Base-by-base conservation (phyloP, 2,329 filamentous ascomycete genomes). In the Teratosphaeriaceae sp. region DNA sequence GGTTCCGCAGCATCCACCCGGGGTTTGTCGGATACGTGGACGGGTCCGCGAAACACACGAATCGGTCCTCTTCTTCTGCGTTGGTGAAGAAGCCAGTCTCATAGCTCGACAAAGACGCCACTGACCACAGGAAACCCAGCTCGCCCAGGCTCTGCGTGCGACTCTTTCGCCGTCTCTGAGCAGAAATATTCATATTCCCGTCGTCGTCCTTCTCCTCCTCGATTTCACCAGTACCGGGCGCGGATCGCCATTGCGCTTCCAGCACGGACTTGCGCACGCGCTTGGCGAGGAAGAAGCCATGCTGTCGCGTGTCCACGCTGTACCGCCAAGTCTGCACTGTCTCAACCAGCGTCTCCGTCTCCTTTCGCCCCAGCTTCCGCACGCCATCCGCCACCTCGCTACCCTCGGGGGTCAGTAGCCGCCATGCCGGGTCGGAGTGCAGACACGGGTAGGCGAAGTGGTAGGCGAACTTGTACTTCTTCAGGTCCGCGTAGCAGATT, bases 381-480 rank as follows among this genome's bases (percentile, higher is more conserved):
- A 78, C 69, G 18, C 56, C 70, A 2, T 71, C 55, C 8, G 51
- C 46, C 8, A 52, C 43, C 13, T 51, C 41, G 21, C 54, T 48
- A 2, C 50, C 48, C 16, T 60, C 58, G 4, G 61, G 55, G 3
- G 60, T 49, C 24, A 73, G 65, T 40, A 82, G 71, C 54, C 78
- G 82, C 92, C 92, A 98, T 21, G 76, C 72, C 1, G 88, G 87
- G 42, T 90, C 83, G 3, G 90, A 94, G 62, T 94, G 89, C 34
- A 98, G 74, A 13, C 90, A 88, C 1, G 92, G 92, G 59, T 94
- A 98, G 4, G 85, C 90, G 65, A 97, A 97, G 81, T 94, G 94
- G 67, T 97, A 97, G n/a, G 84, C 88, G 62, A 97, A 96, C 50
- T 83, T 87, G 69, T 97, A 97, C 61, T 94, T 96, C 65, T 98